Evolutionary conservation across 169 alveolate species (phyloP).

Genomic region (Neospora caninum): DNA sequence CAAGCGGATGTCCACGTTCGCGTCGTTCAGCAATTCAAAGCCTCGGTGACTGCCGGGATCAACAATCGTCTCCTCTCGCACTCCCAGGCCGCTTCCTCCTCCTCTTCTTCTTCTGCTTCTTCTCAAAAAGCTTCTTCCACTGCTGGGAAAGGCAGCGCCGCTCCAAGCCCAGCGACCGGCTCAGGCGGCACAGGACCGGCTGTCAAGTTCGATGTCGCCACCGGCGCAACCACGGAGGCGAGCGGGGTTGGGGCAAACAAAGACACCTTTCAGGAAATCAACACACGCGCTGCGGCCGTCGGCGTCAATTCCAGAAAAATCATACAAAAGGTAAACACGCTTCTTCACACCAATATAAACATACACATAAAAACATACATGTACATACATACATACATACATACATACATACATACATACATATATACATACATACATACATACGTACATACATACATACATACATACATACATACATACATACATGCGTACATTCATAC

Average conservation of each 20-base stretch:
- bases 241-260: constrained; percentile 1
- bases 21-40: constrained; percentile 85
- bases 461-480: no score
- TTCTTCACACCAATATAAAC: no score
- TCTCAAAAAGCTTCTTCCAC: not conserved
- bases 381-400: no score
- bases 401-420: no score
- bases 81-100: not conserved
- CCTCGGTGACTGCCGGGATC: constrained; percentile 77
- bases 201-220: constrained; percentile 10
- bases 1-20: constrained; percentile 93
- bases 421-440: no score
- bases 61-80: constrained; percentile 7
- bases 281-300: constrained; percentile 73
- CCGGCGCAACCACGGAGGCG: constrained; percentile 10
- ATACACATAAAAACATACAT: not conserved
- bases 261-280: constrained; percentile 70
- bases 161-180: not conserved
- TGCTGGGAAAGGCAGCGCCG: not conserved
- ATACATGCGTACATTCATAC: no score
- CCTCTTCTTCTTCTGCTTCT: not conserved
- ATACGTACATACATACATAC: no score
- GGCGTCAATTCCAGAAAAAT: constrained; percentile 78
- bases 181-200: not conserved
- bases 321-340: constrained; percentile 81